Evolutionary conservation across 2,329 filamentous ascomycete species (phyloP).

Genomic region (Epichloe gansuensis): DNA sequence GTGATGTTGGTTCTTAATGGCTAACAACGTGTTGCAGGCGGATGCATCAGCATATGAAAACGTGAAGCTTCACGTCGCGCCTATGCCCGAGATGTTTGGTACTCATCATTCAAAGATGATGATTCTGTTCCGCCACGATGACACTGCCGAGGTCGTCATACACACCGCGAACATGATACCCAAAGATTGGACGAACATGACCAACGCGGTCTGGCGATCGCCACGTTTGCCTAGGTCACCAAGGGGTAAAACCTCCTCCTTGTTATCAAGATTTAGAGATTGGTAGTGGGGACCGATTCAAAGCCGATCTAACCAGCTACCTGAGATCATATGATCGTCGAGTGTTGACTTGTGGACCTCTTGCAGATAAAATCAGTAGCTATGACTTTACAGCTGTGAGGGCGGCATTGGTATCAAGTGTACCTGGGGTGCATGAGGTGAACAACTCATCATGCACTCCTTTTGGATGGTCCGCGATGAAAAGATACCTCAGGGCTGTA

Average conservation of each 20-base stretch:
- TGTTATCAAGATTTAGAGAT: slow-evolving; percentile 8
- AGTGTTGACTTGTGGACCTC: slow-evolving; percentile 36
- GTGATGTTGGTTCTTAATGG: not conserved
- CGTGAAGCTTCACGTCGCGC: slow-evolving; percentile 58
- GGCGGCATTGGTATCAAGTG: slow-evolving; percentile 65
- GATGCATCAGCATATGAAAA: slow-evolving; percentile 48
- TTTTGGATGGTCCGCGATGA: slow-evolving; percentile 69
- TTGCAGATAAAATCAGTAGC: slow-evolving; percentile 44
- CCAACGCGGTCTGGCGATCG: slow-evolving; percentile 70
- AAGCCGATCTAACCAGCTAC: slow-evolving; percentile 62
- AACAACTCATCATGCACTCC: slow-evolving; percentile 35
- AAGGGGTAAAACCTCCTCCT: not conserved
- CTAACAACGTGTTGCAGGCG: slow-evolving; percentile 7
- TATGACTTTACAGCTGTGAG: slow-evolving; percentile 61
- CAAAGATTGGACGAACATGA: slow-evolving; percentile 81
- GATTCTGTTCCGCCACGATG: slow-evolving; percentile 66
- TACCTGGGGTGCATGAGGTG: slow-evolving; percentile 54
- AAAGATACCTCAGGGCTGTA: slow-evolving; percentile 44
- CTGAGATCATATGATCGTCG: slow-evolving; percentile 54
- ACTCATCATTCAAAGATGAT: slow-evolving; percentile 86
- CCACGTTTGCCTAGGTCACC: slow-evolving; percentile 48
- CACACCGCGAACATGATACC: slow-evolving; percentile 89
- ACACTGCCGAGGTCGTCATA: slow-evolving; percentile 65
- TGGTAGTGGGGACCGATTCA: slow-evolving; percentile 61
- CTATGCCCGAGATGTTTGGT: slow-evolving; percentile 73